Conservation (phyloP, 768 basidiomycete species). For the Termitomyces sp. region DNA sequence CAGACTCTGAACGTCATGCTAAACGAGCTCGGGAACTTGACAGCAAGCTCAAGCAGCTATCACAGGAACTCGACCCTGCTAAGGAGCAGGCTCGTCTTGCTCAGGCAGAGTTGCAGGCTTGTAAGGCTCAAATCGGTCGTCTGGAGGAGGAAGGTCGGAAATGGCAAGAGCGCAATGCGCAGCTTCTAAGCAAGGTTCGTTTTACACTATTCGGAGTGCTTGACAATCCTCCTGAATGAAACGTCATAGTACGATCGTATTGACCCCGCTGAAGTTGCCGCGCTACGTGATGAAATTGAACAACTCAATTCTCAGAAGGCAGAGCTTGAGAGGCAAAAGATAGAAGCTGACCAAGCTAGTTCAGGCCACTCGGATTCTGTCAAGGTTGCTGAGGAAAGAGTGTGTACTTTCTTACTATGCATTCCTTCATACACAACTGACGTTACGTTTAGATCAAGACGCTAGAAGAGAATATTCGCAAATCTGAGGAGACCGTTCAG, state of each 20-base stretch:
- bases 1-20: conserved; percentile 66
- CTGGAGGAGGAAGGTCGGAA: conserved; percentile 72
- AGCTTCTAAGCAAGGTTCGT: conserved; percentile 73
- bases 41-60: conserved; percentile 49
- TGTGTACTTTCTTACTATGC: conserved; percentile 13
- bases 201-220: background rate
- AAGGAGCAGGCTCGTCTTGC: conserved; percentile 64
- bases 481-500: conserved; percentile 38
- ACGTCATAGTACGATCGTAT: conserved; percentile 72
- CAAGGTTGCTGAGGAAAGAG: conserved; percentile 24
- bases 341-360: conserved; percentile 15
- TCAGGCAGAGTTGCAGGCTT: conserved; percentile 71
- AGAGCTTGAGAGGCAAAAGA: conserved; percentile 24
- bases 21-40: conserved; percentile 70
- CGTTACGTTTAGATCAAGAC: conserved; percentile 29
- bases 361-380: conserved; percentile 26
- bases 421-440: background rate
- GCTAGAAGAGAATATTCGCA: conserved; percentile 36
- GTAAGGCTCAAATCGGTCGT: conserved; percentile 58
- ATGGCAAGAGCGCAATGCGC: conserved; percentile 83
- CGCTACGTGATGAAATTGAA: conserved; percentile 69
- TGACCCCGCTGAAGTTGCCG: conserved; percentile 80
- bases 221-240: background rate
- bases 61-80: conserved; percentile 65
- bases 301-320: conserved; percentile 38